Conservation (phyloP, 1,284 basidiomycete genomes). For the Melampsora americana region DNA sequence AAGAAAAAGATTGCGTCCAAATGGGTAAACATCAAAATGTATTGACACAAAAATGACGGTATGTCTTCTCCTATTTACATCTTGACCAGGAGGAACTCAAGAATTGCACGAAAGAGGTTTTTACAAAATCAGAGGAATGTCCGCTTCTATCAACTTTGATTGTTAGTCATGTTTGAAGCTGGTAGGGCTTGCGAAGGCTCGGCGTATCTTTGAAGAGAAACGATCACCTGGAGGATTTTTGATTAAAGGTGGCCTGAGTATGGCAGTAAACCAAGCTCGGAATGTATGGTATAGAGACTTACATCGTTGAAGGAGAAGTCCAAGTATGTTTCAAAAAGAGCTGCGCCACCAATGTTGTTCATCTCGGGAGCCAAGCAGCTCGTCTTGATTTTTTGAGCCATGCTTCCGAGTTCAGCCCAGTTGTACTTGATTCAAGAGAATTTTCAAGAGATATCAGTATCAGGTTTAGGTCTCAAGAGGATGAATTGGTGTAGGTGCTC, state of each 20-base stretch:
- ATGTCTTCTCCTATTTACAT: no score
- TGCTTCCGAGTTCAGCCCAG: slow-evolving; percentile 26
- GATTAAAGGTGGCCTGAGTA: neutral
- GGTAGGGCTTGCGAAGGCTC: no score
- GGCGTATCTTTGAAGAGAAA: neutral
- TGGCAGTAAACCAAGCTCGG: neutral
- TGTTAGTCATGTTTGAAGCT: no score
- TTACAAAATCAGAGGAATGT: no score
- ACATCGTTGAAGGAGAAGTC: slow-evolving; percentile 15
- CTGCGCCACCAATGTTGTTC: slow-evolving; percentile 8
- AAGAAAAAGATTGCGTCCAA: no score
- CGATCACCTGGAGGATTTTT: neutral
- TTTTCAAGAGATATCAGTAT: neutral
- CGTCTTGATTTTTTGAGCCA: slow-evolving; percentile 1
- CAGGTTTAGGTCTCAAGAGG: neutral
- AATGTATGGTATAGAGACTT: neutral
- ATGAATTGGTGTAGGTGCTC: neutral
- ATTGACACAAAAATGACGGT: no score
- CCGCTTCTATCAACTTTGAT: no score
- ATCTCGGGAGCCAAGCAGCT: slow-evolving; percentile 4
- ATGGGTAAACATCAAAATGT: no score
- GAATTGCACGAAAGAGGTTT: no score
- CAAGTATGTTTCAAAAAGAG: slow-evolving; percentile 10
- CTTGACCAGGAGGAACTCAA: no score
- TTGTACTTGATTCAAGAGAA: slow-evolving; percentile 22